A percentile compares a stretch with the other conserved stretches of the same genome.
Conservation (phyloP, 352 stramenopile species). For the Blastocystis sp. region DNA sequence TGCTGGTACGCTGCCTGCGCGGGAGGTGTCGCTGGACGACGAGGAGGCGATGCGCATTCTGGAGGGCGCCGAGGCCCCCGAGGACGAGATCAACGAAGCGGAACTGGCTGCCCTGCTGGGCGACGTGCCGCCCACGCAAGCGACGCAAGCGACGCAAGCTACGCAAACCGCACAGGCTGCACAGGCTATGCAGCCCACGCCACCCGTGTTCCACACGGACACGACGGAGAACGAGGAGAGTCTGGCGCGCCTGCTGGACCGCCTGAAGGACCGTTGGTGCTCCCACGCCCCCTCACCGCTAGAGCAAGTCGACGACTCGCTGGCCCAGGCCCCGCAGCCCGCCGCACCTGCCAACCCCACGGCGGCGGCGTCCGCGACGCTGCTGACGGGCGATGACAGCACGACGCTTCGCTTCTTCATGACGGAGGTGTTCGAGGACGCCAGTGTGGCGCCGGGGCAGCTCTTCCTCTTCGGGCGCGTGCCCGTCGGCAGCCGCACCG, state of each 20-base stretch:
- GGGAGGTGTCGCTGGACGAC: conserved; percentile 29
- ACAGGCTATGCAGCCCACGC: background rate
- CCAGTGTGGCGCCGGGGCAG: conserved; percentile 81
- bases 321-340: background rate
- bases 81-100: background rate
- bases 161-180: background rate
- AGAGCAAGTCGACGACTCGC: background rate
- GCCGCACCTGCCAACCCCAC: background rate
- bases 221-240: conserved; percentile 28
- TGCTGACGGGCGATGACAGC: background rate
- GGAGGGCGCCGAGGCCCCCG: background rate
- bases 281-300: background rate
- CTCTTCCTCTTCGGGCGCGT: conserved; percentile 97
- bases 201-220: background rate
- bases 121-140: background rate
- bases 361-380: background rate
- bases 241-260: background rate
- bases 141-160: background rate
- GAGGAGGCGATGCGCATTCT: conserved; percentile 39
- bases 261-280: background rate
- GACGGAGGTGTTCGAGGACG: conserved; percentile 91
- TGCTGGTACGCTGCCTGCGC: background rate
- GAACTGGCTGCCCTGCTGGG: background rate
- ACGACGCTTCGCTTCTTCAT: conserved; percentile 87
- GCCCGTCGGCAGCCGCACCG: conserved; percentile 53